These are phyloP conservation scores for Acer campestre DNA, from an alignment of 345 rosid genomes.

Conservation along the genomic window DNA sequence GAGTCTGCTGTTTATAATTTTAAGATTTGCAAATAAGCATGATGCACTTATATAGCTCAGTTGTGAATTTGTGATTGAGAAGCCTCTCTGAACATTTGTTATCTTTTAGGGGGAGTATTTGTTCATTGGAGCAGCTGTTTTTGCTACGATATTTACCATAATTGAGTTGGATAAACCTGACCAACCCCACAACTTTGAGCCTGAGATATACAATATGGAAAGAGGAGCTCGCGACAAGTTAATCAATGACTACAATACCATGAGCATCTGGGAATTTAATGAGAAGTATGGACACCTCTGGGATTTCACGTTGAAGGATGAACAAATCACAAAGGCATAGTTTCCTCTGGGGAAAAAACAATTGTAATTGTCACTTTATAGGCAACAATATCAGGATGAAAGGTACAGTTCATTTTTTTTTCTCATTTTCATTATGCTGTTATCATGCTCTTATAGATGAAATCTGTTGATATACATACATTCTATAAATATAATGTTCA, in stretches of 20 bases:
- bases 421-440: neutral
- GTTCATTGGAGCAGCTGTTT: conserved; percentile 79
- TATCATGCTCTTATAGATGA: conserved; percentile 10
- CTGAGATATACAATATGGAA: conserved; percentile 85
- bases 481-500: neutral
- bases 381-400: neutral
- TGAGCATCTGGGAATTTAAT: conserved; percentile 93
- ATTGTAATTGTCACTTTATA: conserved; percentile 10
- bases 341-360: conserved; percentile 1
- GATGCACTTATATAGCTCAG: no score
- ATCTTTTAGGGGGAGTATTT: conserved; percentile 69
- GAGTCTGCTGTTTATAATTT: neutral
- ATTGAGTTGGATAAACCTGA: conserved; percentile 96
- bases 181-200: conserved; percentile 88
- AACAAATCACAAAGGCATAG: conserved; percentile 64
- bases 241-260: conserved; percentile 76
- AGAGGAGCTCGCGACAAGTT: conserved; percentile 91
- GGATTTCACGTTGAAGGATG: conserved; percentile 77
- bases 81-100: neutral
- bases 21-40: no score
- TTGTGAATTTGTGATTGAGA: conserved; percentile 3
- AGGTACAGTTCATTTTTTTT: conserved; percentile 1
- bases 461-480: neutral
- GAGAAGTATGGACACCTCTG: conserved; percentile 91
- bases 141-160: conserved; percentile 59